These are phyloP conservation scores for Miamiensis avidus DNA, from an alignment of 169 alveolate species.

Conservation along the genomic window DNA sequence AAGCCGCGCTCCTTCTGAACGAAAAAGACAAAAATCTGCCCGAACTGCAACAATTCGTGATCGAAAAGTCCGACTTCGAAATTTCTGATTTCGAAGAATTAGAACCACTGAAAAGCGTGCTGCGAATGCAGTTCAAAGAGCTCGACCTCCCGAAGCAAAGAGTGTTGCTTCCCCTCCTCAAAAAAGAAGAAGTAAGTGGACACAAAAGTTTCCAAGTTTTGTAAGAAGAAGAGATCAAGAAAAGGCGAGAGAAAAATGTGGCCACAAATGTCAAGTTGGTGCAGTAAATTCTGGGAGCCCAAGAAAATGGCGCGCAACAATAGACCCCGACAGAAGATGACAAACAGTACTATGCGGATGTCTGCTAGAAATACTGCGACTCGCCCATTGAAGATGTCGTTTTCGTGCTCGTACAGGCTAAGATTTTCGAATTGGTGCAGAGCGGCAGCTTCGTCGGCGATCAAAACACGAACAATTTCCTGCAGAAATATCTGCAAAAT, in stretches of 20 bases:
- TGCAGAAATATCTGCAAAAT: neutral
- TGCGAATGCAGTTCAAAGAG: neutral
- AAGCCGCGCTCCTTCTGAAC: neutral
- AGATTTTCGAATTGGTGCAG: neutral
- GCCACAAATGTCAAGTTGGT: neutral
- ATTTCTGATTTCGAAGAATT: neutral
- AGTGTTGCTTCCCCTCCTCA: neutral
- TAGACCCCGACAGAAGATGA: no score
- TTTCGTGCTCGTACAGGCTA: neutral
- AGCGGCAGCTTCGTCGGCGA: neutral
- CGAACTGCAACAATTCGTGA: neutral
- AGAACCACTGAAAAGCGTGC: neutral
- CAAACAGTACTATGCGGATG: no score
- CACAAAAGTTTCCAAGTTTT: no score
- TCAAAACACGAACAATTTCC: no score
- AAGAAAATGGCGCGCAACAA: neutral
- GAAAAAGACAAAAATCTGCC: neutral
- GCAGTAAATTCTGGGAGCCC: neutral
- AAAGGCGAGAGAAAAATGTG: neutral
- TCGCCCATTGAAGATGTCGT: neutral
- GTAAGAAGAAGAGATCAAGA: neutral
- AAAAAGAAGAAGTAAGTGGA: neutral
- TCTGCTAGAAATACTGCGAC: neutral
- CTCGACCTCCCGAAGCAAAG: neutral
- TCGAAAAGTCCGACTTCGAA: neutral